Percentiles rank a stretch among this genome's conserved stretches.
Evolutionary conservation across 371 early-diverging fungal genomes (phyloP).

Genomic region (Lichtheimia ornata): DNA sequence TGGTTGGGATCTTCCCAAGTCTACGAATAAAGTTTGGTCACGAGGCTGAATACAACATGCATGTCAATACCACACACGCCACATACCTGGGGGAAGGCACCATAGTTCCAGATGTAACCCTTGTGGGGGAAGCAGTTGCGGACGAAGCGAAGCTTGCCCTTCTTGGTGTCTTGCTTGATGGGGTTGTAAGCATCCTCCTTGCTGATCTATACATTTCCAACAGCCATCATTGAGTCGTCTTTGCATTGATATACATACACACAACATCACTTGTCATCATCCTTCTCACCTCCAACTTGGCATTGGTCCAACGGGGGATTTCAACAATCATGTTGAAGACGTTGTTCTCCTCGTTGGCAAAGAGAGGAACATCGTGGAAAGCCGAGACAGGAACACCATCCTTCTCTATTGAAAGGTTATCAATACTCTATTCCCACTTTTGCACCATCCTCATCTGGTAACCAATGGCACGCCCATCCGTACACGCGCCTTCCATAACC

Average conservation of each 20-base stretch:
- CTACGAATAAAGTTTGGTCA: constrained; percentile 19
- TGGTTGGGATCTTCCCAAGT: constrained; percentile 96
- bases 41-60: too few relatives aligned
- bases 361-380: constrained; percentile 95
- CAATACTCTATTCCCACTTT: neutral
- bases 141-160: constrained; percentile 91
- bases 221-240: neutral
- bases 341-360: constrained; percentile 75
- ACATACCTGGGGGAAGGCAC: constrained; percentile 81
- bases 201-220: constrained; percentile 16
- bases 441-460: neutral
- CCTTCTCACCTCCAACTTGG: constrained; percentile 89
- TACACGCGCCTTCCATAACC: neutral
- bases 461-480: neutral
- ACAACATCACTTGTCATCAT: neutral
- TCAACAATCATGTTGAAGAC: constrained; percentile 92
- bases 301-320: constrained; percentile 97
- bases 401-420: constrained; percentile 28
- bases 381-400: constrained; percentile 72
- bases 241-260: neutral
- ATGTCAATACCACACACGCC: constrained; percentile 17
- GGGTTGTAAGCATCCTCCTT: constrained; percentile 74
- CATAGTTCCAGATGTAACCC: constrained; percentile 99
- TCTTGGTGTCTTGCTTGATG: constrained; percentile 94
- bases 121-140: constrained; percentile 95